Percentiles rank a stretch among this genome's conserved stretches.
phyloP scores from a whole-genome alignment of 805 yeast genomes.

The Brettanomyces naardenensis region DNA sequence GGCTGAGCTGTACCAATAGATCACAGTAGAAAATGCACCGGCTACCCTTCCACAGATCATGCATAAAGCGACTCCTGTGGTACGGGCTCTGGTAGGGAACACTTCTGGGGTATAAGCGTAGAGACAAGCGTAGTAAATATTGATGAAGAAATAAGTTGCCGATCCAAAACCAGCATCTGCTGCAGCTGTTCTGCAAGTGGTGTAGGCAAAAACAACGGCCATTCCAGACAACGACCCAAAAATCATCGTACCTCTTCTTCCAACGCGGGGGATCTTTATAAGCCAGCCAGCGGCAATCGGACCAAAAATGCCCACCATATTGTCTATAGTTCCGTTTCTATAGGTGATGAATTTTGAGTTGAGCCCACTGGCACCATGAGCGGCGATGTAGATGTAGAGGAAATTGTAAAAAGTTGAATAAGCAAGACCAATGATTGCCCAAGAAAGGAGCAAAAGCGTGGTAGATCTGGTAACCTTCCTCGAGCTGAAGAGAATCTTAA shows the following conservation, averaged over 20 bases:
- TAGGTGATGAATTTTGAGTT: slow-evolving; percentile 31
- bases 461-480: slow-evolving; percentile 35
- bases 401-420: slow-evolving; percentile 50
- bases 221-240: slow-evolving; percentile 47
- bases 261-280: slow-evolving; percentile 28
- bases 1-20: slow-evolving; percentile 39
- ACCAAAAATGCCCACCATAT: slow-evolving; percentile 41
- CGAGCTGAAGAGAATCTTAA: slow-evolving; percentile 39
- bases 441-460: slow-evolving; percentile 36
- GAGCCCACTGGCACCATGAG: slow-evolving; percentile 43
- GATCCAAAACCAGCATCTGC: slow-evolving; percentile 45
- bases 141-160: slow-evolving; percentile 39
- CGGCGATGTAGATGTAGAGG: slow-evolving; percentile 42
- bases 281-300: slow-evolving; percentile 43
- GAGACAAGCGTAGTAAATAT: slow-evolving; percentile 48
- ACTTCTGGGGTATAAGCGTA: slow-evolving; percentile 65
- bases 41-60: slow-evolving; percentile 44
- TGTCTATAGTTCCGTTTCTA: slow-evolving; percentile 41
- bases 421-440: slow-evolving; percentile 52
- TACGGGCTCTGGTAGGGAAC: slow-evolving; percentile 43
- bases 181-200: slow-evolving; percentile 47
- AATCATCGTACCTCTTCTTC: slow-evolving; percentile 51
- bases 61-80: slow-evolving; percentile 55
- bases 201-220: slow-evolving; percentile 53
- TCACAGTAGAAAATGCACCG: slow-evolving; percentile 52